These are phyloP conservation scores for Caryocar brasiliense DNA, from an alignment of 441 rosid species.

Conservation along the genomic window DNA sequence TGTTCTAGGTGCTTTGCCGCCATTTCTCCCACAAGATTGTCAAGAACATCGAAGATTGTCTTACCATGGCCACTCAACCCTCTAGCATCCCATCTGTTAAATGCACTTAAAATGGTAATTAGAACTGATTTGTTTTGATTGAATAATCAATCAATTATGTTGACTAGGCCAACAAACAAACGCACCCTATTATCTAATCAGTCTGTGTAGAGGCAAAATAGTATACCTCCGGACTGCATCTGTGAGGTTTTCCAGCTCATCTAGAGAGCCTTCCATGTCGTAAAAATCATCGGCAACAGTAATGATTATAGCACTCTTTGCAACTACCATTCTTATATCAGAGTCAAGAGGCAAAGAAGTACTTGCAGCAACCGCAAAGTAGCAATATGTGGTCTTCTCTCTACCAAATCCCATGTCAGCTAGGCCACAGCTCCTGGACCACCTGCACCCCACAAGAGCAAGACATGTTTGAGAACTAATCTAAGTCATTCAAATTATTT, in stretches of 20 bases:
- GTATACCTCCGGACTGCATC: conserved; percentile 38
- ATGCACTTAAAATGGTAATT: background rate
- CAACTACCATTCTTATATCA: conserved; percentile 17
- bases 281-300: conserved; percentile 67
- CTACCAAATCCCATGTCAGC: conserved; percentile 55
- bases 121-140: no score
- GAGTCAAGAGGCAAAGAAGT: conserved; percentile 30
- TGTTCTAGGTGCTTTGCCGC: conserved; percentile 17
- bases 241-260: conserved; percentile 38
- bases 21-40: conserved; percentile 26
- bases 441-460: conserved; percentile 25
- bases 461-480: background rate
- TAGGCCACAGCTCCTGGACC: conserved; percentile 42
- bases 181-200: no score
- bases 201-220: background rate
- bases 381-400: conserved; percentile 50
- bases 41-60: conserved; percentile 48
- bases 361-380: conserved; percentile 40
- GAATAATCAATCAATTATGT: no score
- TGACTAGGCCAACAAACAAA: no score
- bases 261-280: conserved; percentile 39
- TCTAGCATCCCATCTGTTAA: conserved; percentile 43
- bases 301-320: conserved; percentile 41
- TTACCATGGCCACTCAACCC: conserved; percentile 34
- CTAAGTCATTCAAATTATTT: no score